These are phyloP conservation scores for Raffaelea albimanens DNA, from an alignment of 2,329 filamentous ascomycete genomes.

Conservation along the genomic window DNA sequence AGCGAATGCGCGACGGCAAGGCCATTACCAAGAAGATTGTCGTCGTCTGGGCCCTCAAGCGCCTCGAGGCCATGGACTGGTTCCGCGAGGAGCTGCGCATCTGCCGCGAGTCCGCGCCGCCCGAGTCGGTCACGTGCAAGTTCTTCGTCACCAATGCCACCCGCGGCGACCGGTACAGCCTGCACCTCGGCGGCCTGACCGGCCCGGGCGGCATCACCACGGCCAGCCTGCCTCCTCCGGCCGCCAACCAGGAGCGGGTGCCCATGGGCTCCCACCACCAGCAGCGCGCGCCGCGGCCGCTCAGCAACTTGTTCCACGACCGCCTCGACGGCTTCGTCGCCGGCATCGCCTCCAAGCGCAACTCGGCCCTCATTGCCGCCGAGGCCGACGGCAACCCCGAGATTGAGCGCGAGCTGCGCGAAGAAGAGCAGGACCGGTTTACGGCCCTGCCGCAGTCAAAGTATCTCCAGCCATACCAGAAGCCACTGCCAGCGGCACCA, in stretches of 20 bases:
- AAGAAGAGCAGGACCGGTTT: slow-evolving; percentile 76
- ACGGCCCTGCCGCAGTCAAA: slow-evolving; percentile 67
- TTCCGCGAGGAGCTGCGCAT: slow-evolving; percentile 92
- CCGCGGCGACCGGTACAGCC: slow-evolving; percentile 25
- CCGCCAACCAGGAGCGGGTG: background rate
- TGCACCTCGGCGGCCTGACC: slow-evolving; percentile 26
- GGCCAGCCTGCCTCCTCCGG: background rate
- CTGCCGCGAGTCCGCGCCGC: slow-evolving; percentile 80
- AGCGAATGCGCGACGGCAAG: slow-evolving; percentile 89
- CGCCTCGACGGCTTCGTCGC: slow-evolving; percentile 82
- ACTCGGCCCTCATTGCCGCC: slow-evolving; percentile 72
- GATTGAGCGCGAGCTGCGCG: slow-evolving; percentile 68
- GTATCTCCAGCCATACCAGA: slow-evolving; percentile 47
- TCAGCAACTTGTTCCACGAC: slow-evolving; percentile 72
- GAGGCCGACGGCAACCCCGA: slow-evolving; percentile 72
- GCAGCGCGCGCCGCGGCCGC: slow-evolving; percentile 47
- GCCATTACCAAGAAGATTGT: slow-evolving; percentile 85
- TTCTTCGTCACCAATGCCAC: slow-evolving; percentile 86
- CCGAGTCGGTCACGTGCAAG: slow-evolving; percentile 82
- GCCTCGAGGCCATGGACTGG: slow-evolving; percentile 92
- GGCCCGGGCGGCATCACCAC: slow-evolving; percentile 6
- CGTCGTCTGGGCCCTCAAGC: slow-evolving; percentile 88
- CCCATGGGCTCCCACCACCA: slow-evolving; percentile 16
- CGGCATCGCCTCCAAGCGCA: slow-evolving; percentile 76
- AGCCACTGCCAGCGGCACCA: slow-evolving; percentile 20